Conservation (phyloP, 1,284 basidiomycete species). For the Bjerkandera adusta region DNA sequence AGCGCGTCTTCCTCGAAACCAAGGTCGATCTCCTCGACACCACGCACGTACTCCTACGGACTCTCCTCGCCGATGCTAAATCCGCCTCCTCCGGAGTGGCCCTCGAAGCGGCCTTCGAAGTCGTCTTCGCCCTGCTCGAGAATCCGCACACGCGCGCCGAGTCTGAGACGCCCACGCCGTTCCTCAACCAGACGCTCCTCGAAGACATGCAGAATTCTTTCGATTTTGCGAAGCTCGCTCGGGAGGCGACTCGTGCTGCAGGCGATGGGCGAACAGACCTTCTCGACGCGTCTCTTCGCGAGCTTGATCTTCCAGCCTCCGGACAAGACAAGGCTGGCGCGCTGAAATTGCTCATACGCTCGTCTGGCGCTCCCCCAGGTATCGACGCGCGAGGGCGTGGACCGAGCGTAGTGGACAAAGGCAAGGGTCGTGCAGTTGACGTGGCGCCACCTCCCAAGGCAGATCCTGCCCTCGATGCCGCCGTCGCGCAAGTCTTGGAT, state of each 20-base stretch:
- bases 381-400: slow-evolving; percentile 39
- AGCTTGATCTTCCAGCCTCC: slow-evolving; percentile 29
- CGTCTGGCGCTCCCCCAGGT: slow-evolving; percentile 51
- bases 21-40: slow-evolving; percentile 69
- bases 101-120: slow-evolving; percentile 52
- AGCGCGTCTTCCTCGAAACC: slow-evolving; percentile 63
- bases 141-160: slow-evolving; percentile 32
- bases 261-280: slow-evolving; percentile 58
- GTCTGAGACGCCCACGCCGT: slow-evolving; percentile 41
- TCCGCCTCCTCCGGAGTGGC: slow-evolving; percentile 32
- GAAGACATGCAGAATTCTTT: slow-evolving; percentile 71
- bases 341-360: slow-evolving; percentile 57
- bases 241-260: slow-evolving; percentile 42
- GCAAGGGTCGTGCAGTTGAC: slow-evolving; percentile 35
- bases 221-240: slow-evolving; percentile 49
- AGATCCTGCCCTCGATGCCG: slow-evolving; percentile 48
- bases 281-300: slow-evolving; percentile 48
- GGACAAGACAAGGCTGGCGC: slow-evolving; percentile 46
- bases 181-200: slow-evolving; percentile 62
- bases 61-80: slow-evolving; percentile 48
- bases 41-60: slow-evolving; percentile 57
- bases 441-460: slow-evolving; percentile 12
- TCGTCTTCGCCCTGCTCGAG: slow-evolving; percentile 57
- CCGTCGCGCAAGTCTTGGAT: slow-evolving; percentile 66
- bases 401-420: slow-evolving; percentile 19